Conservation (phyloP, 257 asterid species). For the Buddleja alternifolia region DNA sequence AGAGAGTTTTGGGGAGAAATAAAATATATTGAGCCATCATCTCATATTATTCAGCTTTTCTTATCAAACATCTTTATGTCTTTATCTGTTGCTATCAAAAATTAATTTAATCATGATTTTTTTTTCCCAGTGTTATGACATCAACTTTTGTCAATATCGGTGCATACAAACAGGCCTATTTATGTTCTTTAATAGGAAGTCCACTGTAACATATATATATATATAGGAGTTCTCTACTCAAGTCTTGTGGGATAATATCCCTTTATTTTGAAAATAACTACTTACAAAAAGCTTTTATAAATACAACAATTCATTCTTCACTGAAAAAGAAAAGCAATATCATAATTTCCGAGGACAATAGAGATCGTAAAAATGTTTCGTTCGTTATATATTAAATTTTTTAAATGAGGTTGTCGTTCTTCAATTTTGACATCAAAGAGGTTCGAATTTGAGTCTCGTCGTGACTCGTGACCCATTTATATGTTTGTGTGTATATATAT, state of each 20-base stretch:
- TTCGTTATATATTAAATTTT: no score
- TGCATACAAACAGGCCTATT: slow-evolving; percentile 35
- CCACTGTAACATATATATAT: neutral
- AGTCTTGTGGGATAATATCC: neutral
- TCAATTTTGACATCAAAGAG: no score
- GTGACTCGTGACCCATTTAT: no score
- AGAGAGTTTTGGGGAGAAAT: slow-evolving; percentile 7
- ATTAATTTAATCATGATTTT: slow-evolving; percentile 27
- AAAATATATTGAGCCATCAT: slow-evolving; percentile 29
- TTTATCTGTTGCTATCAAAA: slow-evolving; percentile 42
- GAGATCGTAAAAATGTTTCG: no score
- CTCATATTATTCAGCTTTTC: slow-evolving; percentile 32
- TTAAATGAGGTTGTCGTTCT: no score
- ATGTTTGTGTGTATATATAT: no score
- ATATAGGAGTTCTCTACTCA: neutral
- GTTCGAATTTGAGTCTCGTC: no score
- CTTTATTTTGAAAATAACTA: neutral
- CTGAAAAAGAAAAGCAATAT: no score
- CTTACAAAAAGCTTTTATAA: neutral
- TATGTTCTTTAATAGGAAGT: slow-evolving; percentile 1
- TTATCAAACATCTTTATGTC: slow-evolving; percentile 51
- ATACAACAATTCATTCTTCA: no score
- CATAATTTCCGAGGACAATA: no score
- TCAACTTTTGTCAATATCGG: slow-evolving; percentile 36
- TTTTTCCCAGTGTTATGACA: slow-evolving; percentile 34